Base-by-base conservation (phyloP, 306 rosid genomes). In the Delonix regia region DNA sequence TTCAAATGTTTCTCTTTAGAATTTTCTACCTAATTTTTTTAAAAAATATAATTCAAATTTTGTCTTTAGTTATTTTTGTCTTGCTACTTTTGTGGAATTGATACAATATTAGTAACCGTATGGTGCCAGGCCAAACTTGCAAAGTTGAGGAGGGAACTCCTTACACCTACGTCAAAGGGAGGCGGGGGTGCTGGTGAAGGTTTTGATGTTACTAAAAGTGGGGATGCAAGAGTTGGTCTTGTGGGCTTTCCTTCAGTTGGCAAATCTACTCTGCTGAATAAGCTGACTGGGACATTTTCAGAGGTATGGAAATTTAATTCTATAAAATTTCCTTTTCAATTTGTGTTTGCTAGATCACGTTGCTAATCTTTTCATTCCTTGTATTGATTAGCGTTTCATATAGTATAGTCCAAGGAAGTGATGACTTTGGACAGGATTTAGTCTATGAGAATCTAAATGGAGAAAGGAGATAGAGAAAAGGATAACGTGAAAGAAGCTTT, bases 201-300 rank as follows among this genome's bases (percentile, higher is more conserved):
- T 74, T 95, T 95, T 84, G 99, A 95, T 80, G 99, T 93, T 55
- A 95, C 99, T 78, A 95, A 95, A 88, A 95, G 99, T 70, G 99
- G 99, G 47, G 99, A 95, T 89, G 94, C 98, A 83, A 93, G 99
- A 77, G 99, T 95, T 84, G 98, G 99, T 80, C 90, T 95, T 13
- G 99, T 95, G 85, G 99, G 99, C 56, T 95, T 95, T 75, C 99
- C 98, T 76, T 95, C 99, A 11, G 99, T 95, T 73, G 99, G 99
- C 55, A 95, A 95, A 86, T 95, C 99, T 68, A 95, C 99, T 22
- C 82, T 95, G 30, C 85, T 95, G 83, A 95, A 93, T 87, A 95
- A 95, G 78, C 79, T 95, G 85, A 95, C 99, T 0, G 99, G 99
- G 86, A 95, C 99, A 22, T 95, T 93, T 89, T 95, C 99, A 21